Conservation (phyloP, 148 eudicot species). For the Rhododendron simsii region DNA sequence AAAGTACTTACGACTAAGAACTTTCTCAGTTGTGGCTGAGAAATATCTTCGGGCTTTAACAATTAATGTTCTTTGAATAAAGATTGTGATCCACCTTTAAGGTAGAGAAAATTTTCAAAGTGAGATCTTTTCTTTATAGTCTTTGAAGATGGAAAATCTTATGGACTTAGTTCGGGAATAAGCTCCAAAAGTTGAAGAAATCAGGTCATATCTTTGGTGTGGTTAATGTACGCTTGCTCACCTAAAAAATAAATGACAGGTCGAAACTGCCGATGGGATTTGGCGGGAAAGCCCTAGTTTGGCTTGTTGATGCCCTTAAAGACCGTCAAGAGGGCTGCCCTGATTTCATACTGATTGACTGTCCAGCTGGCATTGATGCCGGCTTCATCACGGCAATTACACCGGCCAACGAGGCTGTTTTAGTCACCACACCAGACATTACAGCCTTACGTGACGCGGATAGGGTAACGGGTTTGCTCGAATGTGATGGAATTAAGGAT, state of each 20-base stretch:
- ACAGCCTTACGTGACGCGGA: slow-evolving; percentile 84
- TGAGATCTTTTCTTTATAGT: not conserved
- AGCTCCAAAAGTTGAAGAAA: not conserved
- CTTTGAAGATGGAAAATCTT: not conserved
- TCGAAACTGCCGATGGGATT: slow-evolving; percentile 85
- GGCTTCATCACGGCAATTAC: slow-evolving; percentile 95
- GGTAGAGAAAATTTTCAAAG: not conserved
- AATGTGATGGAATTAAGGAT: slow-evolving; percentile 95
- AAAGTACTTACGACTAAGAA: not conserved
- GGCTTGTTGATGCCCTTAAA: slow-evolving; percentile 90
- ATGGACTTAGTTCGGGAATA: not conserved
- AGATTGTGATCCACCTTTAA: not conserved
- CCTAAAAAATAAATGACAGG: not conserved
- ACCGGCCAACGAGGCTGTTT: slow-evolving; percentile 89
- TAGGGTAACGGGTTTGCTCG: slow-evolving; percentile 88
- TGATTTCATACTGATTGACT: slow-evolving; percentile 80
- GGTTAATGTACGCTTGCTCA: not conserved
- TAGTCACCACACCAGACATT: slow-evolving; percentile 93
- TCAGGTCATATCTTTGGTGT: not conserved
- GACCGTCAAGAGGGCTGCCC: slow-evolving; percentile 67
- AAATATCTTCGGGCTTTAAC: not conserved
- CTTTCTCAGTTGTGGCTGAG: not conserved
- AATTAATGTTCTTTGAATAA: not conserved
- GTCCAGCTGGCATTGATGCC: slow-evolving; percentile 96
- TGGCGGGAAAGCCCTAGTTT: slow-evolving; percentile 78